phyloP scores from a whole-genome alignment of 305 asterid genomes.

The Lippia alba region DNA sequence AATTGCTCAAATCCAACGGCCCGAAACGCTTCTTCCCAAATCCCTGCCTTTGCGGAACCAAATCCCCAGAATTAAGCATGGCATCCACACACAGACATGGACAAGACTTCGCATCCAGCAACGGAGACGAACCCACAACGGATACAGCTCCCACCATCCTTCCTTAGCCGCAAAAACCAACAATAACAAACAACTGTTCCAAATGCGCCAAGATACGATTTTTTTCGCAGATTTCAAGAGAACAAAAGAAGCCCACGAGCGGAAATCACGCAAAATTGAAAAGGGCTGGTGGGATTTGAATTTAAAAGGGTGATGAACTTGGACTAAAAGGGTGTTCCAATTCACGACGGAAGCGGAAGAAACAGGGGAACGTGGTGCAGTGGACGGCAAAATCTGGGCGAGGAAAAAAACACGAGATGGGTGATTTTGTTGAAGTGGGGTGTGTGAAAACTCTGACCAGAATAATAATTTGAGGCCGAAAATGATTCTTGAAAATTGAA shows the following conservation, averaged over 20 bases:
- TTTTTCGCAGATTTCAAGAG: conserved; percentile 3
- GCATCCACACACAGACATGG: conserved; percentile 59
- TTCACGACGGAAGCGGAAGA: conserved; percentile 27
- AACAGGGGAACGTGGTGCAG: neutral
- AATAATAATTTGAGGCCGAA: conserved; percentile 50
- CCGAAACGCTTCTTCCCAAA: conserved; percentile 42
- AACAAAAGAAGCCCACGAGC: conserved; percentile 30
- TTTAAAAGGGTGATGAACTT: conserved; percentile 28
- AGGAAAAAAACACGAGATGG: neutral
- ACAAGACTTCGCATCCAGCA: conserved; percentile 49
- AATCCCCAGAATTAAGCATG: conserved; percentile 47
- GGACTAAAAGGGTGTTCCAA: neutral
- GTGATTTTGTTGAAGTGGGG: neutral
- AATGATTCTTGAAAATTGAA: conserved; percentile 36
- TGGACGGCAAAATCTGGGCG: neutral
- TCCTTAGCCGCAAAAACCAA: neutral
- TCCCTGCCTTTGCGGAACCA: conserved; percentile 36
- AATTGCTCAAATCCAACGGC: conserved; percentile 48
- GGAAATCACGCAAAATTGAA: neutral
- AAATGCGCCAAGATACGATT: neutral
- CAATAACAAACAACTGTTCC: neutral
- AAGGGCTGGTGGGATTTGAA: conserved; percentile 32
- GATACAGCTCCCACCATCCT: conserved; percentile 58
- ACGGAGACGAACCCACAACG: conserved; percentile 50
- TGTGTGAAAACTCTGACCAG: conserved; percentile 46